These are phyloP conservation scores for Gossypium herbaceum DNA, from an alignment of 345 rosid genomes.

Conservation along the genomic window DNA sequence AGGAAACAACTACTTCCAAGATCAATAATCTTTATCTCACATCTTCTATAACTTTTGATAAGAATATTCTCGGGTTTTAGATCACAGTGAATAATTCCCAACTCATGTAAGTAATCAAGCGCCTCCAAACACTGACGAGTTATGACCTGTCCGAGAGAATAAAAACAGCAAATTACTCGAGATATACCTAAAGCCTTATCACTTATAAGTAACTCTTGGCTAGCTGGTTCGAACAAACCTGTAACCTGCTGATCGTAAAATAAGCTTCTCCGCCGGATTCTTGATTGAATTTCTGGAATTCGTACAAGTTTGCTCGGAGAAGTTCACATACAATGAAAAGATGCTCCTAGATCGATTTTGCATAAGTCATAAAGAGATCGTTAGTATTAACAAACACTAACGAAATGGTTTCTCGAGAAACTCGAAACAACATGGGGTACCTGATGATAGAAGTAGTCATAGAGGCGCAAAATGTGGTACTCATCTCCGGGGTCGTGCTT, in stretches of 20 bases:
- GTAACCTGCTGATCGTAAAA: constrained; percentile 65
- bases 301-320: constrained; percentile 78
- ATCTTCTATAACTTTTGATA: constrained; percentile 73
- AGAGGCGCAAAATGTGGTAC: constrained; percentile 79
- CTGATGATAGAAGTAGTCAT: constrained; percentile 94
- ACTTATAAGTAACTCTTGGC: background rate
- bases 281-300: constrained; percentile 83
- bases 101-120: constrained; percentile 61
- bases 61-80: constrained; percentile 92
- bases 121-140: constrained; percentile 93
- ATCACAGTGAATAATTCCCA: constrained; percentile 96
- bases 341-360: constrained; percentile 62
- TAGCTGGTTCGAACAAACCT: constrained; percentile 45
- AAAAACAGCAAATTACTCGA: background rate
- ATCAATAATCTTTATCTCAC: constrained; percentile 84
- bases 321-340: constrained; percentile 94
- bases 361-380: constrained; percentile 1
- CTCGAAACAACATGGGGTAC: constrained; percentile 25
- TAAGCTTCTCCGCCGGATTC: constrained; percentile 79
- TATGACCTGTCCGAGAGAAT: constrained; percentile 45
- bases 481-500: constrained; percentile 84
- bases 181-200: background rate
- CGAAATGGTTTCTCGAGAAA: background rate
- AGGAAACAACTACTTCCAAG: constrained; percentile 97
- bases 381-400: background rate